Evolutionary conservation across 768 basidiomycete genomes (phyloP), one percentile per base, ranked within the genome.

Genomic region (Amanita pseudoporphyria): DNA sequence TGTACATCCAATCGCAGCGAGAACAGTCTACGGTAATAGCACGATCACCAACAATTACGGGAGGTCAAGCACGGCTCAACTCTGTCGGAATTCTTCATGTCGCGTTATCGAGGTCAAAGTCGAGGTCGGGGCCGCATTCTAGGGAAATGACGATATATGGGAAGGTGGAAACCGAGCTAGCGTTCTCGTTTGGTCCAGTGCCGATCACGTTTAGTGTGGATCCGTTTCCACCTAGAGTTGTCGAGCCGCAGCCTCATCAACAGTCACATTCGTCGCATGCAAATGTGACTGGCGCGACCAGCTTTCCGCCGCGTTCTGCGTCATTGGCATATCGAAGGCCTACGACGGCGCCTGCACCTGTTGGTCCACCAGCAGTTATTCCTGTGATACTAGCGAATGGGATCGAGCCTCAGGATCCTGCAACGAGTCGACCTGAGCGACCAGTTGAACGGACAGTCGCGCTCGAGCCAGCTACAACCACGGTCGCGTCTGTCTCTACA

Each of bases 141-240:
- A 42, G 65, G 6, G 70, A 71, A 9, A 70, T 72, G 21, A 87
- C 86, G 10, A 72, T 88, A 5, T 86, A 83, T 52, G 85, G 74
- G 0, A 63, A 72, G 16, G 78, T 71, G 18, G 71, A 75, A 19
- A 57, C 57, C 12, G 84, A 87, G 49, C 57, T 88, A 36, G 56
- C 55, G 18, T 58, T 47, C 24, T 67, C 82, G 12, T 58, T 64
- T 22, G 76, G 77, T 0, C 84, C 85, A 1, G 79, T 87, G 0
- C 78, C 77, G 0, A 79, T 87, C 38, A 54, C 68, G 6, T 87
- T 81, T 58, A 73, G 73, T 32, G 50, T 77, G 5, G 80, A 83
- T 31, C 81, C 80, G 0, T 45, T 18, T 21, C 47, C 47, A 3
- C 53, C 57, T 18, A 59, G 52, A 26, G 56, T 54, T 0, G 54